These are phyloP conservation scores for Rubroboletus satanas DNA, from an alignment of 768 basidiomycete genomes.

Conservation along the genomic window DNA sequence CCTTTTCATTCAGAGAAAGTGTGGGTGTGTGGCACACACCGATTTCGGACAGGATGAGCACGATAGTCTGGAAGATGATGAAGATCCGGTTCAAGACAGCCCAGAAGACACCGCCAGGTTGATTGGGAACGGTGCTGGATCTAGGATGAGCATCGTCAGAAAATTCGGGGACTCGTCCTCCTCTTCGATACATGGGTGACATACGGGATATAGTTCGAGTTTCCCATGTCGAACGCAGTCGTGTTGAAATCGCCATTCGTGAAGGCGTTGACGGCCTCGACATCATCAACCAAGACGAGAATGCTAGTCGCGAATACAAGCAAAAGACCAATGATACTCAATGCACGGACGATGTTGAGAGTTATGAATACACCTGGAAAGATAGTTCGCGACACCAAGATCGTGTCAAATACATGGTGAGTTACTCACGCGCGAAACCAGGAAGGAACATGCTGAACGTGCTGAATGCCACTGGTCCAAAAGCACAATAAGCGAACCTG, in stretches of 20 bases:
- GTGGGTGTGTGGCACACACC: slow-evolving; percentile 31
- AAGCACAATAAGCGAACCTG: slow-evolving; percentile 17
- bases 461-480: neutral
- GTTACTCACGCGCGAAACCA: slow-evolving; percentile 27
- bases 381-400: neutral
- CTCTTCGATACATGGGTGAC: slow-evolving; percentile 14
- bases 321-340: slow-evolving; percentile 76
- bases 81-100: slow-evolving; percentile 82
- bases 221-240: slow-evolving; percentile 39
- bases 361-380: slow-evolving; percentile 56
- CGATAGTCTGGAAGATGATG: slow-evolving; percentile 74
- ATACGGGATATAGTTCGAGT: slow-evolving; percentile 82
- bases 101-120: slow-evolving; percentile 91
- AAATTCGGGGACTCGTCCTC: neutral
- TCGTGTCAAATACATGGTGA: neutral
- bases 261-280: slow-evolving; percentile 71
- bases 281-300: slow-evolving; percentile 67
- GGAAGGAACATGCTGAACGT: slow-evolving; percentile 21
- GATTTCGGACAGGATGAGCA: slow-evolving; percentile 50
- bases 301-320: slow-evolving; percentile 79
- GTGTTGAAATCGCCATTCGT: slow-evolving; percentile 35
- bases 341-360: slow-evolving; percentile 69
- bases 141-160: slow-evolving; percentile 23
- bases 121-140: slow-evolving; percentile 88
- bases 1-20: neutral